Base-by-base conservation (phyloP, 495 filamentous ascomycete genomes). In the Neurospora africana region DNA sequence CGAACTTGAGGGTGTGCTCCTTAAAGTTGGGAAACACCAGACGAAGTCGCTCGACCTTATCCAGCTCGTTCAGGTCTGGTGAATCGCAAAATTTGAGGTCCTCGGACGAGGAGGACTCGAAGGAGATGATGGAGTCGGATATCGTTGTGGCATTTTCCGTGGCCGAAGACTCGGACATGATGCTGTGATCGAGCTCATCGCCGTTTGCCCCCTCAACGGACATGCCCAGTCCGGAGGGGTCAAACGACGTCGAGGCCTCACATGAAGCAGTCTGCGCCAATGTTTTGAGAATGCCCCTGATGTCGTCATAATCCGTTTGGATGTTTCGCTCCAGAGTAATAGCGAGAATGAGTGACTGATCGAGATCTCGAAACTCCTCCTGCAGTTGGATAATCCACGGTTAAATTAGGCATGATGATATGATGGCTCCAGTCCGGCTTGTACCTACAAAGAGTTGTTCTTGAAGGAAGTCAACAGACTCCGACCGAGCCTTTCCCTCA, bases 11-110 rank as follows among this genome's bases (percentile, higher is more conserved):
- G 65, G 90, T 88, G 72, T 90, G 88, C 1, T 78, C 78, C 36
- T 88, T 88, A 17, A 93, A 81, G 1, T 79, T 86, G 10, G 90
- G 88, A 76, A 98, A 97, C 79, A 95, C 93, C 23, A 87, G 84
- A 6, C 77, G 74, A 23, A 98, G 83, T 35, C 84, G 78, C 3
- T 76, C 74, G 27, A 87, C 80, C 75, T 91, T 91, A 36, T 88
- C 86, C 7, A 86, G 83, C 19, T 87, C 85, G 21, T 80, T 85
- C 15, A 87, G 81, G 27, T 84, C 78, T 39, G 73, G 21, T 68
- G 72, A 68, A 68, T 88, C 83, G 17, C 90, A 81, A 17, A 81
- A 73, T 10, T 67, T 39, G 30, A 76, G 61, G 68, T 21, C 61
- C 13, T 78, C 73, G 30, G 40, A 69, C 53, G 72, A 74, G 35